Percentiles rank a stretch among this genome's conserved stretches.
These are phyloP conservation scores for Coniferiporia sulphurascens DNA, from an alignment of 1,284 basidiomycete species.

Conservation along the genomic window DNA sequence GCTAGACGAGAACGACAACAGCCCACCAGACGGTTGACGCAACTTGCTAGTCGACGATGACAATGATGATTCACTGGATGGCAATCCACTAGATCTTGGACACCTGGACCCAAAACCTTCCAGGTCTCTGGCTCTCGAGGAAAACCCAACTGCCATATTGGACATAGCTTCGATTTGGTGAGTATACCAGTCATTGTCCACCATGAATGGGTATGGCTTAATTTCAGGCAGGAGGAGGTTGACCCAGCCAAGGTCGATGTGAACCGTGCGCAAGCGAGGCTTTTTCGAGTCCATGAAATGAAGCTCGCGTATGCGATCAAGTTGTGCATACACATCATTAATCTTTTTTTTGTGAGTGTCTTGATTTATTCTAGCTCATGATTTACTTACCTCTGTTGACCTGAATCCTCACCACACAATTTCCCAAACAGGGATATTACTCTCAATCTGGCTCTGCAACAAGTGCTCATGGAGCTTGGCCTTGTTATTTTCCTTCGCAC, in stretches of 20 bases:
- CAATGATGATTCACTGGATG: no score
- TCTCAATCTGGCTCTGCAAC: background rate
- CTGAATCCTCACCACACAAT: background rate
- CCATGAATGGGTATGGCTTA: conserved; percentile 5
- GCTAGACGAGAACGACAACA: no score
- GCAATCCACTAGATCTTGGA: no score
- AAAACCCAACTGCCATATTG: no score
- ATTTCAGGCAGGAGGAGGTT: background rate
- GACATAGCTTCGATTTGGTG: no score
- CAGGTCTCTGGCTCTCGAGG: background rate
- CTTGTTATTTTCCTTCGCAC: background rate
- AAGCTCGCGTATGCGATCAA: background rate
- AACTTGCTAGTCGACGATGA: no score
- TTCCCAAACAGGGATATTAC: background rate
- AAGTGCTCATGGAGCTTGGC: background rate
- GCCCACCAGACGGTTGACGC: no score
- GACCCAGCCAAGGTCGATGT: background rate
- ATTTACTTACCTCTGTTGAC: conserved; percentile 1
- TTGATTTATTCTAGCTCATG: background rate
- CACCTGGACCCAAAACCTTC: background rate
- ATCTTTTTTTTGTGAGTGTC: background rate
- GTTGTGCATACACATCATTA: conserved; percentile 1
- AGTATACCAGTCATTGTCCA: background rate
- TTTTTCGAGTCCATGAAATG: background rate
- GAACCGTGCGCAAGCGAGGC: background rate